Conservation (phyloP, 805 yeast species). For the Ogataea haglerorum region DNA sequence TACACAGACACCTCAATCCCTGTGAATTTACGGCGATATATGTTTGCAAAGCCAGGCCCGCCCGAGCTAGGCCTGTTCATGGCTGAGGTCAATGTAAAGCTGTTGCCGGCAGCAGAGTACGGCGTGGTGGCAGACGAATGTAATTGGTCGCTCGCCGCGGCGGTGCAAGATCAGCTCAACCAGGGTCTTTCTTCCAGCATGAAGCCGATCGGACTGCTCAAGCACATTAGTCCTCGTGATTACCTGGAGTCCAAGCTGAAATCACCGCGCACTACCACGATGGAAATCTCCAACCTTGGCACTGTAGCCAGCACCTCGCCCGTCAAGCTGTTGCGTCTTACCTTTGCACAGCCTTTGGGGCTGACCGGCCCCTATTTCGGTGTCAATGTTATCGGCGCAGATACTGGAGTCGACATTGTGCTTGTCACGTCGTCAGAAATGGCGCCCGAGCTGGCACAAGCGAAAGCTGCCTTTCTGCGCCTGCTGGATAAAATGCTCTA, state of each 20-base stretch:
- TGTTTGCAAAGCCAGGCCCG: background rate
- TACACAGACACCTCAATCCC: constrained; percentile 20
- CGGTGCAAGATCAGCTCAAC: constrained; percentile 13
- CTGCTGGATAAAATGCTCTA: constrained; percentile 4
- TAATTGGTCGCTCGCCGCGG: constrained; percentile 17
- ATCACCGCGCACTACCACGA: constrained; percentile 6
- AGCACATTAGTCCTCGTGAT: constrained; percentile 2
- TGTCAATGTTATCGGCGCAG: constrained; percentile 18
- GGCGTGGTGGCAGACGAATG: background rate
- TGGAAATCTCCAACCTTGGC: constrained; percentile 25
- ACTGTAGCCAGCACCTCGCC: constrained; percentile 2
- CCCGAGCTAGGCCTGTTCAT: constrained; percentile 8
- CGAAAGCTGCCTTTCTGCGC: background rate
- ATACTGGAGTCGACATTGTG: constrained; percentile 14
- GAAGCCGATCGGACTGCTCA: constrained; percentile 13
- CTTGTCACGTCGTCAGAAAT: constrained; percentile 5
- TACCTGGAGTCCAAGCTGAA: constrained; percentile 1
- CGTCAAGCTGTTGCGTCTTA: constrained; percentile 13
- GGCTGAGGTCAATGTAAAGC: background rate
- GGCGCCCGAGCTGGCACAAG: constrained; percentile 7
- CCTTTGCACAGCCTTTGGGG: constrained; percentile 20
- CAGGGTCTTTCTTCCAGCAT: background rate
- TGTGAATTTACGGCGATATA: constrained; percentile 18
- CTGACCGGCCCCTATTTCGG: constrained; percentile 11
- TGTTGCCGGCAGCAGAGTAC: background rate